phyloP scores from a whole-genome alignment of 2,329 filamentous ascomycete genomes.

The Ophioceras dolichostomum region DNA sequence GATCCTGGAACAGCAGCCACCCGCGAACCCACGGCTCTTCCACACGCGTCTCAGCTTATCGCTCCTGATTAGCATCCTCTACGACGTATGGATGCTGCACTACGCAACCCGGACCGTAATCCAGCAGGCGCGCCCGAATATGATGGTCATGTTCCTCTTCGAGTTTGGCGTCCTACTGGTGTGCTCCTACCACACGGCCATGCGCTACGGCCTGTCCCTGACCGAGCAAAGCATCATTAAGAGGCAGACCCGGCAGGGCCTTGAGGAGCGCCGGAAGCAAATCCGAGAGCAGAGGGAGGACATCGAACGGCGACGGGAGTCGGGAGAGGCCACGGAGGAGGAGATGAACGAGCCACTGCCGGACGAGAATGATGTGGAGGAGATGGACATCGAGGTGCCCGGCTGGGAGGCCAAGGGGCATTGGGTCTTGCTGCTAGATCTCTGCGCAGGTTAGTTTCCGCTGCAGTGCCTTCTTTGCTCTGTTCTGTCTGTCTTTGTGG shows the following conservation, averaged over 20 bases:
- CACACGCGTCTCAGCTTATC: conserved; percentile 73
- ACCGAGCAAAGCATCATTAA: conserved; percentile 65
- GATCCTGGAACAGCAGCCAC: conserved; percentile 87
- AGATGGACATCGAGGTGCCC: conserved; percentile 88
- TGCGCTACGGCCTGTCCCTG: conserved; percentile 68
- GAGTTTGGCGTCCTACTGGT: conserved; percentile 85
- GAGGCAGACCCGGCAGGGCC: conserved; percentile 57
- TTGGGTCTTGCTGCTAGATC: conserved; percentile 79
- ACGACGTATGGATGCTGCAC: conserved; percentile 67
- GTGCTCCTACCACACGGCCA: conserved; percentile 64
- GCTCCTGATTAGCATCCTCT: conserved; percentile 64
- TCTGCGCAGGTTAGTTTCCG: conserved; percentile 67
- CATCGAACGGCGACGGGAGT: conserved; percentile 34
- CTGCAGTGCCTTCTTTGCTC: too few species aligned
- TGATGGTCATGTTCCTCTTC: conserved; percentile 99
- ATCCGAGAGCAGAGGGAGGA: conserved; percentile 46
- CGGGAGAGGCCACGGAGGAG: conserved; percentile 29
- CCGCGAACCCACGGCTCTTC: conserved; percentile 77
- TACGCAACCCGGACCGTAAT: conserved; percentile 78
- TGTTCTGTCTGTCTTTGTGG: not conserved
- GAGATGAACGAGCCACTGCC: conserved; percentile 37
- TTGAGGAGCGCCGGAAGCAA: conserved; percentile 57
- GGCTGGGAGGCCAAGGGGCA: conserved; percentile 96
- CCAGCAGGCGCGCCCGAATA: conserved; percentile 79
- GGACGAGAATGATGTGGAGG: conserved; percentile 62